Conservation (phyloP, 2,329 filamentous ascomycete genomes). For the Xylariaceae sp. region DNA sequence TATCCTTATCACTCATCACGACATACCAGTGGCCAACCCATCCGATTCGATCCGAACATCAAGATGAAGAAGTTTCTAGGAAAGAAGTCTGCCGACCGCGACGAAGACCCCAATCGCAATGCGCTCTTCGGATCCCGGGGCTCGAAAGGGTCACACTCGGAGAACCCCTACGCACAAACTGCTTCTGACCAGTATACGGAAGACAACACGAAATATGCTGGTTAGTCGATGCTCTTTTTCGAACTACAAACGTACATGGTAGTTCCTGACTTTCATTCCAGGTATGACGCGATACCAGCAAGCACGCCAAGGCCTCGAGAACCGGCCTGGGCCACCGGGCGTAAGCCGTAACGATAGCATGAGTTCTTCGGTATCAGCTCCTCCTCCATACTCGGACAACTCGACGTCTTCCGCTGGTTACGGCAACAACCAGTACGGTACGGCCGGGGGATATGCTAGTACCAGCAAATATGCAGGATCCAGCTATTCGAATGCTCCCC, state of each 20-base stretch:
- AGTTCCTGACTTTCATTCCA: not conserved
- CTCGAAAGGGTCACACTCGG: constrained; percentile 41
- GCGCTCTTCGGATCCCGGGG: constrained; percentile 55
- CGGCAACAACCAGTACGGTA: constrained; percentile 30
- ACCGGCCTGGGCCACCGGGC: constrained; percentile 27
- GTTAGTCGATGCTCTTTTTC: constrained; percentile 20
- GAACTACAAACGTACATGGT: not conserved
- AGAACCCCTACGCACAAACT: constrained; percentile 55
- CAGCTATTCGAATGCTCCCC: constrained; percentile 32
- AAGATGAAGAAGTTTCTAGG: constrained; percentile 59
- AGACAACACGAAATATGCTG: constrained; percentile 41
- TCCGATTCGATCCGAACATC: not conserved
- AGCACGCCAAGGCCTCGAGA: constrained; percentile 37
- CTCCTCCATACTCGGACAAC: constrained; percentile 35
- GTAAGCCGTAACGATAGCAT: constrained; percentile 28
- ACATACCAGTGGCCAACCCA: not conserved
- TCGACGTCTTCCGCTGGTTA: constrained; percentile 27
- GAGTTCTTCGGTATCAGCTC: constrained; percentile 31
- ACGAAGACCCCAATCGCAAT: constrained; percentile 44
- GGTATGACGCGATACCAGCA: constrained; percentile 42
- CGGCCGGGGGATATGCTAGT: constrained; percentile 45
- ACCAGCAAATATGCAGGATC: constrained; percentile 50
- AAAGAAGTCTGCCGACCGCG: constrained; percentile 50
- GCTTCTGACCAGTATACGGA: constrained; percentile 51
- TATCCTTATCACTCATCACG: constrained; percentile 4